Conservation (phyloP, 2,329 filamentous ascomycete species). For the Pseudogymnoascus sp. region DNA sequence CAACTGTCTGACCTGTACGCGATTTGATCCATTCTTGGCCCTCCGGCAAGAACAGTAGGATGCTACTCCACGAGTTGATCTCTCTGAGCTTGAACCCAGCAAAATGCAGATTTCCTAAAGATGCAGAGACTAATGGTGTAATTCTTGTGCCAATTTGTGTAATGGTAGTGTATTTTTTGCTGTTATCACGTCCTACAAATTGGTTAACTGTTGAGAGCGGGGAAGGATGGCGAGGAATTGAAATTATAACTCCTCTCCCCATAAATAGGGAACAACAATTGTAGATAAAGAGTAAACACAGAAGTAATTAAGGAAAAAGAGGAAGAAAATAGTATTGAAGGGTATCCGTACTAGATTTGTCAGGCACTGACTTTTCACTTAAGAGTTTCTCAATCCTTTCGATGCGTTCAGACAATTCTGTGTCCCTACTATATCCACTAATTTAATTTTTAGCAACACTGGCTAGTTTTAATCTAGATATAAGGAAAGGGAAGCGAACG, state of each 20-base stretch:
- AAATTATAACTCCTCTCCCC: neutral
- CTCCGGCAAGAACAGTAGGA: conserved; percentile 42
- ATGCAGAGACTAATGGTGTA: neutral
- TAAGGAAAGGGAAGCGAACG: conserved; percentile 26
- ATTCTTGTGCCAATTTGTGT: neutral
- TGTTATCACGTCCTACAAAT: neutral
- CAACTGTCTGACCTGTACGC: conserved; percentile 35
- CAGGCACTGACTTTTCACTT: neutral
- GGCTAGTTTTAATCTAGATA: conserved; percentile 24
- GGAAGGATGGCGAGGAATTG: neutral
- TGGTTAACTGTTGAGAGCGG: neutral
- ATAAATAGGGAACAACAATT: neutral
- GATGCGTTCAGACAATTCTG: neutral
- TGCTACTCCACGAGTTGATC: conserved; percentile 40
- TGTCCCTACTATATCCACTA: neutral
- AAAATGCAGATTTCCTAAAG: conserved; percentile 37
- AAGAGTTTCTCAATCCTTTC: neutral
- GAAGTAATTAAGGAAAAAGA: neutral
- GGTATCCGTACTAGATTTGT: neutral
- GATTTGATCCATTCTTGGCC: conserved; percentile 43
- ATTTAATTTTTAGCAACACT: neutral
- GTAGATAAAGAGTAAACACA: neutral
- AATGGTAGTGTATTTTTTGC: neutral
- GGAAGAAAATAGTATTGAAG: neutral
- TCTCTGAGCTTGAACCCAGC: conserved; percentile 40